Conservation (phyloP, 148 eudicot genomes). For the Persicaria tinctoria region DNA sequence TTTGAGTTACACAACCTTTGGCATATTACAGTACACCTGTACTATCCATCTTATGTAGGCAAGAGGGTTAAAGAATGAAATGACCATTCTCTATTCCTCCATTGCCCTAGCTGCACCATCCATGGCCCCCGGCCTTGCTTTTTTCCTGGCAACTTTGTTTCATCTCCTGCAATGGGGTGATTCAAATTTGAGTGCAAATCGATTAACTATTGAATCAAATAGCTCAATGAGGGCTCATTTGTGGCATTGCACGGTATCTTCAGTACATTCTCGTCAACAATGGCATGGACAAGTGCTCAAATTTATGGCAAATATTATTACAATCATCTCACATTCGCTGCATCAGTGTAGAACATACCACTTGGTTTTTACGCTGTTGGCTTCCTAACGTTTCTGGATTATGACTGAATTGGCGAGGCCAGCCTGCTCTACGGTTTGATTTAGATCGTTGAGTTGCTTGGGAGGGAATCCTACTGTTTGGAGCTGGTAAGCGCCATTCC, state of each 20-base stretch:
- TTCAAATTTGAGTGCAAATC: background rate
- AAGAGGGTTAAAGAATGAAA: slow-evolving; percentile 7
- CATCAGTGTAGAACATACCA: background rate
- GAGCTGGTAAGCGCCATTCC: slow-evolving; percentile 41
- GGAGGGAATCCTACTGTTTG: slow-evolving; percentile 73
- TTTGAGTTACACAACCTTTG: slow-evolving; percentile 6
- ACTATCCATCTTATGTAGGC: background rate
- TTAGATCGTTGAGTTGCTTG: slow-evolving; percentile 43
- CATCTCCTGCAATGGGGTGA: background rate
- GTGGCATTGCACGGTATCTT: background rate
- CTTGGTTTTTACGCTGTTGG: background rate
- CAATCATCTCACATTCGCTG: background rate
- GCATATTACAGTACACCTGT: slow-evolving; percentile 8
- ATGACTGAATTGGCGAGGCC: slow-evolving; percentile 65
- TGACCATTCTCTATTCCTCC: slow-evolving; percentile 3
- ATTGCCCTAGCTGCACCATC: background rate
- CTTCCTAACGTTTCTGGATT: slow-evolving; percentile 35
- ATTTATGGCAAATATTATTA: background rate
- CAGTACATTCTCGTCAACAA: too few species aligned
- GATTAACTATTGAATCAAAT: background rate
- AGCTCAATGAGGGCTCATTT: background rate
- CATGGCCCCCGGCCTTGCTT: background rate
- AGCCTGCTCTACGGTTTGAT: slow-evolving; percentile 64
- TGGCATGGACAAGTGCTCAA: background rate
- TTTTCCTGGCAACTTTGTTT: background rate